Evolutionary conservation across 805 yeast species (phyloP).

Genomic region (Martiniozyma abietophila): DNA sequence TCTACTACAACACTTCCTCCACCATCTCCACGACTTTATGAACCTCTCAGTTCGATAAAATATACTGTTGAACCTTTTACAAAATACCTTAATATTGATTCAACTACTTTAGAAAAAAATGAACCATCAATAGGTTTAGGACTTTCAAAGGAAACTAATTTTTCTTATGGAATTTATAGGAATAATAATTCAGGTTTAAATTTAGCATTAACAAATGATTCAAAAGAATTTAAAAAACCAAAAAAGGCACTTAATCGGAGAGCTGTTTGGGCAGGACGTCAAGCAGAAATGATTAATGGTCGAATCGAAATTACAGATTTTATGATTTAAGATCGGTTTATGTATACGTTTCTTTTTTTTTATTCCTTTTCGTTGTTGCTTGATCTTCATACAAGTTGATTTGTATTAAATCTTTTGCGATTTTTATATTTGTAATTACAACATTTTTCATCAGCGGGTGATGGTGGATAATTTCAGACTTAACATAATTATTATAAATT

Average conservation of each 20-base stretch:
- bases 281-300: slow-evolving; percentile 23
- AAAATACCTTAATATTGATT: slow-evolving; percentile 3
- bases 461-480: too few relatives aligned
- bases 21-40: background rate
- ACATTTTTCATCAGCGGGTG: too few relatives aligned
- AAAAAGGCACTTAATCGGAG: slow-evolving; percentile 23
- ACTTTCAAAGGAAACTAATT: background rate
- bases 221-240: slow-evolving; percentile 5
- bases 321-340: slow-evolving; percentile 1
- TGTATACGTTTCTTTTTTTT: too few relatives aligned
- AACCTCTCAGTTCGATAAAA: background rate
- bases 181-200: slow-evolving; percentile 15
- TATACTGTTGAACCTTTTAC: background rate
- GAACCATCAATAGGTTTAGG: background rate
- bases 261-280: slow-evolving; percentile 25
- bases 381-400: too few relatives aligned
- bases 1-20: slow-evolving; percentile 6
- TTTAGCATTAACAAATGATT: slow-evolving; percentile 20
- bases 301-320: slow-evolving; percentile 6
- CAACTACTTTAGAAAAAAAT: too few relatives aligned
- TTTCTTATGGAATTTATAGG: too few relatives aligned
- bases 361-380: too few relatives aligned
- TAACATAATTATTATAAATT: too few relatives aligned
- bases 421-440: too few relatives aligned
- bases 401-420: too few relatives aligned